A percentile compares a stretch with the other conserved stretches of the same genome.
These are phyloP conservation scores for Platismatia glauca DNA, from an alignment of 495 filamentous ascomycete genomes.

Conservation along the genomic window DNA sequence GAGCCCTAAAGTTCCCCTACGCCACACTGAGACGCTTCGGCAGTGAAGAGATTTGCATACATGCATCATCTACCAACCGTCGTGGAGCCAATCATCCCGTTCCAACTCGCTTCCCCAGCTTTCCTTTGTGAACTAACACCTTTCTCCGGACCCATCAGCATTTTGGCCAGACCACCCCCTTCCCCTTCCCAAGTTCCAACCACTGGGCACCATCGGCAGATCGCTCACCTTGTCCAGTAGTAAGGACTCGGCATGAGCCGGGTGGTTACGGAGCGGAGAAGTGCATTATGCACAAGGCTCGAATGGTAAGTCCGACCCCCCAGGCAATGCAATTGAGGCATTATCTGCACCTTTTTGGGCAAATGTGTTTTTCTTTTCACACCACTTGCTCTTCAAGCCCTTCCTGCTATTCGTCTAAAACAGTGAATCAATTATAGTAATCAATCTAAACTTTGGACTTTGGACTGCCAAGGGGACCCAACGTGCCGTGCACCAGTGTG, in stretches of 20 bases:
- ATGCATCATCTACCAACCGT: constrained; percentile 5
- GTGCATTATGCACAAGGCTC: not conserved
- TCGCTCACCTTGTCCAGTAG: not conserved
- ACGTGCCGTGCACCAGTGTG: not conserved
- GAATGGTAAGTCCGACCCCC: not conserved
- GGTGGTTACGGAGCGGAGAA: not conserved
- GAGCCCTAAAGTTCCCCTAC: not conserved
- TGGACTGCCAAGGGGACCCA: not conserved
- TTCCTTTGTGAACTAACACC: constrained; percentile 1
- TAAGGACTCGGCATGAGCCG: constrained; percentile 1
- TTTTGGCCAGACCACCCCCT: not conserved
- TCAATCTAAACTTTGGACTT: not conserved
- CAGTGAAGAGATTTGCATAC: constrained; percentile 7
- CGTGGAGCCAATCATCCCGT: not conserved
- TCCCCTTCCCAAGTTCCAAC: too few relatives aligned
- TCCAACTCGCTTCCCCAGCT: constrained; percentile 8
- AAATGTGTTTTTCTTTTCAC: not conserved
- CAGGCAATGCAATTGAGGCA: not conserved
- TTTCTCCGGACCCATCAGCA: constrained; percentile 7
- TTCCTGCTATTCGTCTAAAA: not conserved
- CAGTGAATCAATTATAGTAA: not conserved
- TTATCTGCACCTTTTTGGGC: not conserved
- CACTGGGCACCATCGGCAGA: not conserved
- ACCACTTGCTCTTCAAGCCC: not conserved
- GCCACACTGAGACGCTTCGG: constrained; percentile 4